These are phyloP conservation scores for Solanum megistacrolobum DNA, from an alignment of 257 asterid species.

Conservation along the genomic window DNA sequence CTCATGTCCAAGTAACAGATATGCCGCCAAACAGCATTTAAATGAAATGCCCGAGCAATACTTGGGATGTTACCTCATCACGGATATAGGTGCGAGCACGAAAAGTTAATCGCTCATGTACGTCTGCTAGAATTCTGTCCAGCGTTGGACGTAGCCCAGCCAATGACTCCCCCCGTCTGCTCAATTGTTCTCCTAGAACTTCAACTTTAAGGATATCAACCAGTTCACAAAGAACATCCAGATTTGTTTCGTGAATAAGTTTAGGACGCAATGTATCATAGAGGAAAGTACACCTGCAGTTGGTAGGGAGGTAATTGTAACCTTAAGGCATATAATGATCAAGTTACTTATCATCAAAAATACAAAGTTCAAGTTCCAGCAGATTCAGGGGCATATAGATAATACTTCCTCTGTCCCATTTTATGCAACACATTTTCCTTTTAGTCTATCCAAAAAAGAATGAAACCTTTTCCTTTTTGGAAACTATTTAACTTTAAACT, in stretches of 20 bases:
- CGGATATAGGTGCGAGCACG: conserved; percentile 96
- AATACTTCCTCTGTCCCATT: not conserved
- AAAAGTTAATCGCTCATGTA: conserved; percentile 91
- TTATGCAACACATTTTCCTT: not conserved
- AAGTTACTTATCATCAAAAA: not conserved
- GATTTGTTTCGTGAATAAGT: conserved; percentile 94
- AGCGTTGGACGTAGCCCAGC: conserved; percentile 90
- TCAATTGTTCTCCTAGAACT: conserved; percentile 87
- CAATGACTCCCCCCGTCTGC: conserved; percentile 78
- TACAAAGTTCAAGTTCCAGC: not conserved
- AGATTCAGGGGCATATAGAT: not conserved
- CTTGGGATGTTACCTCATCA: conserved; percentile 65
- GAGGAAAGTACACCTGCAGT: conserved; percentile 85
- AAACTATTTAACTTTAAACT: not conserved
- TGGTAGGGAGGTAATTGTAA: not conserved
- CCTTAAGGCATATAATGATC: not conserved
- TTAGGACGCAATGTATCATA: conserved; percentile 93
- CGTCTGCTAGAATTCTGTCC: conserved; percentile 93
- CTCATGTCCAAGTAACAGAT: not conserved
- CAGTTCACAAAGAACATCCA: conserved; percentile 93
- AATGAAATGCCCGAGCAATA: not conserved
- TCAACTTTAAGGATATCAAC: conserved; percentile 93
- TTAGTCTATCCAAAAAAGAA: not conserved
- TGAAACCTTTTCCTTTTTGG: not conserved
- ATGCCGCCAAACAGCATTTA: not conserved